A percentile compares a stretch with the other conserved stretches of the same genome.
Evolutionary conservation across 805 yeast species (phyloP).

Genomic region (Saccharomycopsis sp.): DNA sequence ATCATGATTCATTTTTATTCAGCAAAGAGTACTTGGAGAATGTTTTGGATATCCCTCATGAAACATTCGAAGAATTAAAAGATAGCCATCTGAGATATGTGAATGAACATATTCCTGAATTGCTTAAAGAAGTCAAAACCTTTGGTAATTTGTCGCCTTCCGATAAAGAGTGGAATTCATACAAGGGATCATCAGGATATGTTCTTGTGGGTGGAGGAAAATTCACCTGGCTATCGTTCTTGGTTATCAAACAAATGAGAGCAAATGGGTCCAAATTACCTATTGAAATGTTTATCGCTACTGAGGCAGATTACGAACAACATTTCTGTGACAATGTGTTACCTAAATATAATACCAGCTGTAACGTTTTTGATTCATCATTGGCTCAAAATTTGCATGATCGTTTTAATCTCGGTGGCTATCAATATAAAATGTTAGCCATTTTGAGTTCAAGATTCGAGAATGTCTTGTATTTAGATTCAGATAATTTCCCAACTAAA

Average conservation of each 20-base stretch:
- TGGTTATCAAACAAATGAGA: slow-evolving; percentile 58
- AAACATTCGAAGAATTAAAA: too few species aligned
- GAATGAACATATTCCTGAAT: too few species aligned
- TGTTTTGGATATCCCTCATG: too few species aligned
- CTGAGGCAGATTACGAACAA: slow-evolving; percentile 57
- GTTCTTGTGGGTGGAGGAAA: slow-evolving; percentile 76
- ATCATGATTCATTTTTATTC: too few species aligned
- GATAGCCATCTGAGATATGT: too few species aligned
- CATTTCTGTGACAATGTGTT: slow-evolving; percentile 58
- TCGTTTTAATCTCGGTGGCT: slow-evolving; percentile 49
- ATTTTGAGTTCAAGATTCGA: slow-evolving; percentile 67
- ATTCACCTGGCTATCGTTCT: slow-evolving; percentile 60
- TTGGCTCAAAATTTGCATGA: slow-evolving; percentile 42
- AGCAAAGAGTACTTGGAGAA: too few species aligned
- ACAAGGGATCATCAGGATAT: too few species aligned
- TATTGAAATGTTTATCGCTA: slow-evolving; percentile 74
- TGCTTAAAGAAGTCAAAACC: too few species aligned
- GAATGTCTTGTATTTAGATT: slow-evolving; percentile 60
- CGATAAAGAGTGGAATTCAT: too few species aligned
- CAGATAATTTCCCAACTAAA: slow-evolving; percentile 65
- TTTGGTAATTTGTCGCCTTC: too few species aligned
- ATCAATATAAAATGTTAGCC: slow-evolving; percentile 65
- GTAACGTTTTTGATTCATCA: slow-evolving; percentile 60
- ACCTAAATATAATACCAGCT: slow-evolving; percentile 54
- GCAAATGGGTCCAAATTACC: slow-evolving; percentile 62